Percentiles rank a stretch among this genome's conserved stretches.
Evolutionary conservation across 805 yeast species (phyloP).

Genomic region (Yamadazyma philogaea): DNA sequence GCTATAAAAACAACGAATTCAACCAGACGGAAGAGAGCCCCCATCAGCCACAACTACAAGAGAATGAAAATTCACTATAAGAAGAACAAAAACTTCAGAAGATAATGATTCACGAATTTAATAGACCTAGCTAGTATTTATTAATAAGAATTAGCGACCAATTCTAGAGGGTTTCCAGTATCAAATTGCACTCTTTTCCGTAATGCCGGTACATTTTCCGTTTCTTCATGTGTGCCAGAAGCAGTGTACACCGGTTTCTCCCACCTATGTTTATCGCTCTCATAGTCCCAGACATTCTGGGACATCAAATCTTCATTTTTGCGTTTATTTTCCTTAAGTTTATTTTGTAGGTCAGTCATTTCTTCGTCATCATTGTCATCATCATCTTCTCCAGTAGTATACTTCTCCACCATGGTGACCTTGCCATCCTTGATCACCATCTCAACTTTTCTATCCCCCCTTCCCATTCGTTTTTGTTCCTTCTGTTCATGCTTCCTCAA

Average conservation of each 20-base stretch:
- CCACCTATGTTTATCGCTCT: conserved; percentile 54
- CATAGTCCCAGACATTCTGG: conserved; percentile 57
- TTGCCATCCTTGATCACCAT: conserved; percentile 80
- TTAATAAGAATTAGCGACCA: conserved; percentile 19
- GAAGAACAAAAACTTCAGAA: conserved; percentile 17
- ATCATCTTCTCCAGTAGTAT: conserved; percentile 14
- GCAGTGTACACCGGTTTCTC: conserved; percentile 46
- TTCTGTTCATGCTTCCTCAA: conserved; percentile 59
- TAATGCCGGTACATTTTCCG: not conserved
- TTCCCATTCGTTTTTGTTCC: conserved; percentile 60
- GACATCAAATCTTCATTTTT: conserved; percentile 30
- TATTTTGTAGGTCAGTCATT: conserved; percentile 37
- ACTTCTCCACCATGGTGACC: conserved; percentile 58
- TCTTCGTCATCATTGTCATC: conserved; percentile 31
- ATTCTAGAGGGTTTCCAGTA: conserved; percentile 20
- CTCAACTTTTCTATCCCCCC: conserved; percentile 71
- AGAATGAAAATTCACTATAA: conserved; percentile 50
- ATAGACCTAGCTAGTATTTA: not conserved
- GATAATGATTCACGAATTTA: conserved; percentile 4
- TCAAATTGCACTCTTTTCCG: conserved; percentile 28
- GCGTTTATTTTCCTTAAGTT: conserved; percentile 21
- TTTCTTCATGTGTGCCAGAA: not conserved
- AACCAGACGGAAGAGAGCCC: conserved; percentile 22
- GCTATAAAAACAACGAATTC: conserved; percentile 3
- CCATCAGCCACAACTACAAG: conserved; percentile 49